Conservation (phyloP, 2,329 filamentous ascomycete species). For the Trichophyton simii region DNA sequence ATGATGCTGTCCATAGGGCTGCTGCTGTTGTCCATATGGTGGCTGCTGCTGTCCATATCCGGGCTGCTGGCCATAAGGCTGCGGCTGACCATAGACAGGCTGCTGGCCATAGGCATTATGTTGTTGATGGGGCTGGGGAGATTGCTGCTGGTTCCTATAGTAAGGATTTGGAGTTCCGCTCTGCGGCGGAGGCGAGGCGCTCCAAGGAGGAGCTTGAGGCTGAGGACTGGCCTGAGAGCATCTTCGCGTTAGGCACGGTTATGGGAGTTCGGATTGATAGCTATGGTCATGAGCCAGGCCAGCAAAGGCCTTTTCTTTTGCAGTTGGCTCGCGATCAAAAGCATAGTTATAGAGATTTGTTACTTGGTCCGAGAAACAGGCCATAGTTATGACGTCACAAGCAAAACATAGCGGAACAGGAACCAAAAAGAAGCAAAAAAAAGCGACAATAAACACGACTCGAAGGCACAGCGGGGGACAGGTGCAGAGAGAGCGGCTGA, state of each 20-base stretch:
- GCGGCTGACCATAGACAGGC: constrained; percentile 21
- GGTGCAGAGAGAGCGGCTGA: not conserved
- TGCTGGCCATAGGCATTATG: constrained; percentile 29
- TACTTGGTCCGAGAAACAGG: constrained; percentile 1
- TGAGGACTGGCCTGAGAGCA: constrained; percentile 11
- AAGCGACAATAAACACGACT: not conserved
- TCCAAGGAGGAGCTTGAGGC: constrained; percentile 21
- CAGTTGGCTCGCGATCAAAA: not conserved
- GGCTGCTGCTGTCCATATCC: constrained; percentile 20
- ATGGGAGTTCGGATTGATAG: not conserved
- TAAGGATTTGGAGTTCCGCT: constrained; percentile 14
- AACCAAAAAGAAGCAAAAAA: not conserved
- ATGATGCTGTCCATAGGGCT: not conserved
- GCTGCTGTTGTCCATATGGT: constrained; percentile 19
- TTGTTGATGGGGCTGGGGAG: constrained; percentile 20
- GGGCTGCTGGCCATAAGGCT: constrained; percentile 25
- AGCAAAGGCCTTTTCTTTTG: not conserved
- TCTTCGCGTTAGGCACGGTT: constrained; percentile 5
- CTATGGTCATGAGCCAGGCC: constrained; percentile 1
- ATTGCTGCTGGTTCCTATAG: constrained; percentile 13
- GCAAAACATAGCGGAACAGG: not conserved
- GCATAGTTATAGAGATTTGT: not conserved
- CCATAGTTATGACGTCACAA: not conserved
- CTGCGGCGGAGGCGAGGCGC: constrained; percentile 31
- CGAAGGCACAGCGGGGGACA: not conserved